Conservation (phyloP, 73 alveolate species). For the Tetrahymena thermophila region DNA sequence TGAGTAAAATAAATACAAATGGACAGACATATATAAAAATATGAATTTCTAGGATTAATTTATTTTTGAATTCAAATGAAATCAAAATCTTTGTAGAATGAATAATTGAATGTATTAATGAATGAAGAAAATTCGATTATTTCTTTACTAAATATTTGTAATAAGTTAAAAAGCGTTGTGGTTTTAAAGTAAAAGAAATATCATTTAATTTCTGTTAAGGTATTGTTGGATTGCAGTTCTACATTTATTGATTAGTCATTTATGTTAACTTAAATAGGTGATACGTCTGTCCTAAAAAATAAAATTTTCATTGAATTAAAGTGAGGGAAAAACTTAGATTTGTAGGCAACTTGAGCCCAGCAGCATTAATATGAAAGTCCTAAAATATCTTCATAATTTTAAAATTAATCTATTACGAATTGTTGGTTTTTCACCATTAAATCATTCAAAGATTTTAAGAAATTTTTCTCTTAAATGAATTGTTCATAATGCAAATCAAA, state of each 20-base stretch:
- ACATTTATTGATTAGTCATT: not conserved
- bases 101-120: too few relatives aligned
- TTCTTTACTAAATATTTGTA: too few relatives aligned
- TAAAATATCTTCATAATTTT: not conserved
- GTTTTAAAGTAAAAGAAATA: not conserved
- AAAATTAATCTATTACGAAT: not conserved
- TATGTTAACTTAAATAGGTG: not conserved
- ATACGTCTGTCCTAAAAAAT: not conserved
- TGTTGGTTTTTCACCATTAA: not conserved
- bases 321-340: not conserved
- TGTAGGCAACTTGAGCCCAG: not conserved
- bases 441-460: not conserved
- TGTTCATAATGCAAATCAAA: not conserved
- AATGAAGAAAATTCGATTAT: too few relatives aligned
- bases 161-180: too few relatives aligned
- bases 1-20: too few relatives aligned
- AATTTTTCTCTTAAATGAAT: not conserved
- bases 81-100: too few relatives aligned
- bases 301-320: not conserved
- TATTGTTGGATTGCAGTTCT: not conserved
- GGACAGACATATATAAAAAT: too few relatives aligned
- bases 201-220: not conserved
- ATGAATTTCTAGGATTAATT: too few relatives aligned
- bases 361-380: not conserved
- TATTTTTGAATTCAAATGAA: too few relatives aligned